phyloP scores from a whole-genome alignment of 306 rosid species.

The Sindora glabra region DNA sequence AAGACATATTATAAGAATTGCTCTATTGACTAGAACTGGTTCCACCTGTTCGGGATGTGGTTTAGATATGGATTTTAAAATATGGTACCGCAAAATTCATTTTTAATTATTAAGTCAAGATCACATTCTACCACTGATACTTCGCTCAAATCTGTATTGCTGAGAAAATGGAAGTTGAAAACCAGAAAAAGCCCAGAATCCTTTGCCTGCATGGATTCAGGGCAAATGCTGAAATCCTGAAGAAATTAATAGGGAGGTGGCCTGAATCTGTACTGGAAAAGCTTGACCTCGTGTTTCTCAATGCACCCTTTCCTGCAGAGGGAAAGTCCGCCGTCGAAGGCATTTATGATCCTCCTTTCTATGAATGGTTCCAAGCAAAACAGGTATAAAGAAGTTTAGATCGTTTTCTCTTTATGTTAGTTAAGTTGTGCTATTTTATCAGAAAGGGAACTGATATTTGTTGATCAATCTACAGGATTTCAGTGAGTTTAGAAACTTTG shows the following conservation, averaged over 20 bases:
- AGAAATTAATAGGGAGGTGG: slow-evolving; percentile 20
- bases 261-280: slow-evolving; percentile 23
- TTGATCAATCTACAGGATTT: slow-evolving; percentile 11
- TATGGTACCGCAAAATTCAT: too few relatives aligned
- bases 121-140: too few relatives aligned
- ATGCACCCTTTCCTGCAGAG: slow-evolving; percentile 29
- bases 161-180: slow-evolving; percentile 19
- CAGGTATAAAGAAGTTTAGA: slow-evolving; percentile 38
- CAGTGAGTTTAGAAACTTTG: slow-evolving; percentile 20
- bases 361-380: slow-evolving; percentile 50
- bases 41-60: too few relatives aligned
- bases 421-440: too few relatives aligned
- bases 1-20: too few relatives aligned
- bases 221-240: slow-evolving; percentile 38
- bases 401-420: too few relatives aligned
- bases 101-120: too few relatives aligned
- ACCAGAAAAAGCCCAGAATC: slow-evolving; percentile 26
- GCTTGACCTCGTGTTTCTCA: slow-evolving; percentile 38
- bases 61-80: too few relatives aligned
- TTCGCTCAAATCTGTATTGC: too few relatives aligned
- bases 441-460: not conserved
- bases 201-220: slow-evolving; percentile 55
- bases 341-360: slow-evolving; percentile 43
- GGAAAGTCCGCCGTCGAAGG: slow-evolving; percentile 34
- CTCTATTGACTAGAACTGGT: too few relatives aligned